Conservation (phyloP, 225 moss, liverwort and hornwort genomes). For the Marchantia polymorpha region DNA sequence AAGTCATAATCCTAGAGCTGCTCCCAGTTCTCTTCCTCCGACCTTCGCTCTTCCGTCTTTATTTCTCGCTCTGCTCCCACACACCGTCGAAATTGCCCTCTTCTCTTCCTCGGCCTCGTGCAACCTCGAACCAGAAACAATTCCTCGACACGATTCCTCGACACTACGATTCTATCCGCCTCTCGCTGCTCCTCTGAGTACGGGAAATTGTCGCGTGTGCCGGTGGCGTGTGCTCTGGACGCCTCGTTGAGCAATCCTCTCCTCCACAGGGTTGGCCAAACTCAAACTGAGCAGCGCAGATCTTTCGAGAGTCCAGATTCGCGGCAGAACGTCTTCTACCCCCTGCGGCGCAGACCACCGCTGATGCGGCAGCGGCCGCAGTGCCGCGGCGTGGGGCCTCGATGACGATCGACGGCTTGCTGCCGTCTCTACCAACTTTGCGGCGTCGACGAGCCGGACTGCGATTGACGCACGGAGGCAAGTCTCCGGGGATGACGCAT, state of each 20-base stretch:
- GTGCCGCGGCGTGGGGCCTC: neutral
- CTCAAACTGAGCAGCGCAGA: neutral
- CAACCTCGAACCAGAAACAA: too few species aligned
- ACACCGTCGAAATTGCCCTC: too few species aligned
- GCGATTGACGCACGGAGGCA: neutral
- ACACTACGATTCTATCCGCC: too few species aligned
- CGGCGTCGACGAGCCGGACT: neutral
- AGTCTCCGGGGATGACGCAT: neutral
- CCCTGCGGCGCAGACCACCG: neutral
- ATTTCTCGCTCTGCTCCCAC: neutral
- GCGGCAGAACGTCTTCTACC: neutral
- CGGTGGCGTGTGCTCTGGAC: slow-evolving; percentile 7
- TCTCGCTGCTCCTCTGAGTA: too few species aligned
- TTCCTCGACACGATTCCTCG: too few species aligned
- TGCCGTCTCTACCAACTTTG: neutral
- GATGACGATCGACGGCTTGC: neutral
- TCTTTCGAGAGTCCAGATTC: neutral
- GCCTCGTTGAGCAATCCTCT: neutral
- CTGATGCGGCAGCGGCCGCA: neutral
- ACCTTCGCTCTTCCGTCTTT: too few species aligned
- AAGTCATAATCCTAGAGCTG: slow-evolving; percentile 36
- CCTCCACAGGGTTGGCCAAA: neutral
- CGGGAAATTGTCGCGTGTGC: neutral
- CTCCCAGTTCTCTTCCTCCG: slow-evolving; percentile 5
- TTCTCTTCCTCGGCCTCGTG: neutral